These are phyloP conservation scores for Mycena latifolia DNA, from an alignment of 768 basidiomycete species.

Conservation along the genomic window DNA sequence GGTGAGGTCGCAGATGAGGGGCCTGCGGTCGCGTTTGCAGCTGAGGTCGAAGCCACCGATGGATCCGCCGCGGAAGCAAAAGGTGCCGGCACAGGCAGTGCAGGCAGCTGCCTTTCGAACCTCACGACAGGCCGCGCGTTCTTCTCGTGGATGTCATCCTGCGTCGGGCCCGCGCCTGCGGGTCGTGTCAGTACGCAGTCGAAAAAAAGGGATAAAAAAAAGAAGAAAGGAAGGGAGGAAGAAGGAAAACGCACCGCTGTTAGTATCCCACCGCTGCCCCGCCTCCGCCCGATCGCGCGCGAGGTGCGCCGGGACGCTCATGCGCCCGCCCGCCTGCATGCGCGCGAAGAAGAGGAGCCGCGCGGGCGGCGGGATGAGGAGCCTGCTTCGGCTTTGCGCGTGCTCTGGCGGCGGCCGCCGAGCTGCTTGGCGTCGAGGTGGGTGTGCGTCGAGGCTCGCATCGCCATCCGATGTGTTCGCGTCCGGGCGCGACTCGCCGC, in stretches of 20 bases:
- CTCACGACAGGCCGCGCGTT: conserved; percentile 52
- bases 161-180: conserved; percentile 42
- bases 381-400: background rate
- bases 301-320: conserved; percentile 43
- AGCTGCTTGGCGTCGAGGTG: too few relatives aligned
- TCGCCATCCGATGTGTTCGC: too few relatives aligned
- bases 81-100: too few relatives aligned
- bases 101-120: conserved; percentile 13
- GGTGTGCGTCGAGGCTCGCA: too few relatives aligned
- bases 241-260: background rate
- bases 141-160: conserved; percentile 60
- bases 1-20: too few relatives aligned
- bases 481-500: too few relatives aligned
- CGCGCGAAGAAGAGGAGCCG: conserved; percentile 59
- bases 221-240: background rate
- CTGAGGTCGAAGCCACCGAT: too few relatives aligned
- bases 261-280: conserved; percentile 32
- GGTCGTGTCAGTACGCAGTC: too few relatives aligned
- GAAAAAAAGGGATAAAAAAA: too few relatives aligned
- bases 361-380: conserved; percentile 54
- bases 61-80: too few relatives aligned
- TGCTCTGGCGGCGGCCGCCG: background rate
- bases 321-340: conserved; percentile 48
- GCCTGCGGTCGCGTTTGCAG: too few relatives aligned
- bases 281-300: conserved; percentile 36